Base-by-base conservation (phyloP, 495 filamentous ascomycete species). In the Aspergillus egyptiacus region DNA sequence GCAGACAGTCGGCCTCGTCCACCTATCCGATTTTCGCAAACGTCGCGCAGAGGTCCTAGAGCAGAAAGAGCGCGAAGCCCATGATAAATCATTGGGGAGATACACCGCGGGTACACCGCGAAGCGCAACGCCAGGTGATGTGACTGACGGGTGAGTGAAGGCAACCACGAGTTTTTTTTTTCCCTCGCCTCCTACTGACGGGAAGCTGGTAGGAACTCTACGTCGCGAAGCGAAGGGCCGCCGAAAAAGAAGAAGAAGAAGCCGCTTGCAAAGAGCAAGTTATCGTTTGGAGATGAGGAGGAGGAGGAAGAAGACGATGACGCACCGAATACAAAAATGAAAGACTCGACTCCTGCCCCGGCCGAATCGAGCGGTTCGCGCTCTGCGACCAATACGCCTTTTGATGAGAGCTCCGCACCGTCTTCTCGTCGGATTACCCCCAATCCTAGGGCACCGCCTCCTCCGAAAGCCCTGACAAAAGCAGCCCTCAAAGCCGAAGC, bases 11-110 rank as follows among this genome's bases (percentile, higher is more conserved):
- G 93, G 93, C 35, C 82, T 98, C 11, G 93, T 97, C 34, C 78
- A 88, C 46, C 82, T 96, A 32, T 86, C 83, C 56, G 93, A 97
- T 63, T 98, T 96, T 71, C 90, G 93, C 66, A 97, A 98, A 68
- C 84, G 93, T 31, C 89, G 93, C 65, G 91, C 90, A 55, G 89
- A 98, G 66, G 88, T 91, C 22, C 72, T 95, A 24, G 93, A 97
- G 66, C 87, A 89, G 61, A 91, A 91, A 61, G 86, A 90, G 56
- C 78, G 86, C 48, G 89, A 93, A 62, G 85, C 84, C 3, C 81
- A 88, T 56, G 77, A 81, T 32, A 72, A 76, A 49, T 65, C 76
- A n/a, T 57, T 74, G 1, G 76, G 76, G 9, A 66, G 73, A 58
- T 60, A 76, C 45, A 67, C 71, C 56, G 63, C 72, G 45, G 70